These are phyloP conservation scores for Ceratocystis cubensis DNA, from an alignment of 2,329 filamentous ascomycete genomes.

Conservation along the genomic window DNA sequence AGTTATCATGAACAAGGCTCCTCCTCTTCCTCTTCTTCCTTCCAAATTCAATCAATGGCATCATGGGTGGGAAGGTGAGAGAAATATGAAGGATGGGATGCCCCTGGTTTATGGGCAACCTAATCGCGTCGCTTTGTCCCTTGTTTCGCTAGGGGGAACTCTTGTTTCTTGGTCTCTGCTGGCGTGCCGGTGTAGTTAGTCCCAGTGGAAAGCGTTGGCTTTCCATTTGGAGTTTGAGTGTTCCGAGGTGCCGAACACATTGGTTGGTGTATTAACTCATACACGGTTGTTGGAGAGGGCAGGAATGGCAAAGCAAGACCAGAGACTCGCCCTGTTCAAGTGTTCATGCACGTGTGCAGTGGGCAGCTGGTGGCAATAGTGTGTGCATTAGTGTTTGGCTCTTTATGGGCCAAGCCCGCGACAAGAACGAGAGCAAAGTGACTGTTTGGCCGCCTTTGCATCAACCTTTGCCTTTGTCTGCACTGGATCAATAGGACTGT, in stretches of 20 bases:
- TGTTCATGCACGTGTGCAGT: not conserved
- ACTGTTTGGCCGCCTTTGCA: too few species aligned
- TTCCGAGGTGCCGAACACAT: not conserved
- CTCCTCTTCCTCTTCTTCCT: not conserved
- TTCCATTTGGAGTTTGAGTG: not conserved
- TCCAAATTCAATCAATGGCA: not conserved
- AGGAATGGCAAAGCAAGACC: not conserved
- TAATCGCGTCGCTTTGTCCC: too few species aligned
- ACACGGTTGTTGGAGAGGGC: not conserved
- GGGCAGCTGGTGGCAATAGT: too few species aligned
- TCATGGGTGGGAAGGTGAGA: not conserved
- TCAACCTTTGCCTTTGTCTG: too few species aligned
- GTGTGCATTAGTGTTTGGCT: too few species aligned
- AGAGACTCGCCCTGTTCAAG: not conserved
- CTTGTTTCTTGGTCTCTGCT: not conserved
- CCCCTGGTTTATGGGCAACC: not conserved
- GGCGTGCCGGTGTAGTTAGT: not conserved
- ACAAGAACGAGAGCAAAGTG: too few species aligned
- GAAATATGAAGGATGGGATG: not conserved
- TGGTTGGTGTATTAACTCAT: not conserved
- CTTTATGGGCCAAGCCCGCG: too few species aligned
- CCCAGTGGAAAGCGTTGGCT: not conserved
- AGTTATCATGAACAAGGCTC: not conserved
- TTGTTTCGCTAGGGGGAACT: too few species aligned
- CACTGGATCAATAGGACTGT: too few species aligned